Evolutionary conservation across 2,329 filamentous ascomycete genomes (phyloP), one percentile per base, ranked within the genome.

Genomic region (Gliomastix tumulicola): DNA sequence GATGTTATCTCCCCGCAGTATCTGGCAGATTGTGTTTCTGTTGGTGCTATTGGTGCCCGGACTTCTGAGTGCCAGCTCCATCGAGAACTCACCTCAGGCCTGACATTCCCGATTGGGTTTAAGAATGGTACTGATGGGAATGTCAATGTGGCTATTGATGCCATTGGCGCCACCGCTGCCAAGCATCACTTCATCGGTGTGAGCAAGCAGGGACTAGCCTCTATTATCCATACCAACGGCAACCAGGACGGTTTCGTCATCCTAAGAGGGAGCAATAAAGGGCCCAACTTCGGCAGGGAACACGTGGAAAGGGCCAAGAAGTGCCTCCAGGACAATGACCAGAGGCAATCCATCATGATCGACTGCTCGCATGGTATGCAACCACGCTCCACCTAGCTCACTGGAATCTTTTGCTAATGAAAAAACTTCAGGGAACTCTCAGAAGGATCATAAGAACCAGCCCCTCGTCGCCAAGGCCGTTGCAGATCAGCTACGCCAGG

Each of bases 241-340:
- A 98, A 98, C 62, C 85, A 95, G 65, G 87, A 98, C 65, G 94
- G 92, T 55, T 98, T 98, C 56, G 87, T 97, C 35, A 96, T 98
- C 54, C 73, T 98, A 41, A 79, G 92, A 43, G 92, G 92, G 46
- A 92, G 92, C 44, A 90, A 79, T 54, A 86, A 80, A 62, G 92
- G 92, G 11, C 88, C 92, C 49, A 98, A 98, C 71, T 98, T 81
- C 61, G 89, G 96, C 69, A 80, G 79, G 53, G 83, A 85, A 50
- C 94, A 74, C 57, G 84, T 98, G 49, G 77, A 82, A 59, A 71
- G 69, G 36, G 85, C 85, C 20, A 86, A 90, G 60, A 84, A 89
- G 58, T 79, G 79, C 3, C 65, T 98, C 52, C 68, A 64, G 47
- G 84, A 86, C 65, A 94, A 95, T 76, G 81, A 81, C 41, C 84